Evolutionary conservation across 2,329 filamentous ascomycete species (phyloP), one percentile per base, ranked within the genome.

Genomic region (Xylariaceae sp.): DNA sequence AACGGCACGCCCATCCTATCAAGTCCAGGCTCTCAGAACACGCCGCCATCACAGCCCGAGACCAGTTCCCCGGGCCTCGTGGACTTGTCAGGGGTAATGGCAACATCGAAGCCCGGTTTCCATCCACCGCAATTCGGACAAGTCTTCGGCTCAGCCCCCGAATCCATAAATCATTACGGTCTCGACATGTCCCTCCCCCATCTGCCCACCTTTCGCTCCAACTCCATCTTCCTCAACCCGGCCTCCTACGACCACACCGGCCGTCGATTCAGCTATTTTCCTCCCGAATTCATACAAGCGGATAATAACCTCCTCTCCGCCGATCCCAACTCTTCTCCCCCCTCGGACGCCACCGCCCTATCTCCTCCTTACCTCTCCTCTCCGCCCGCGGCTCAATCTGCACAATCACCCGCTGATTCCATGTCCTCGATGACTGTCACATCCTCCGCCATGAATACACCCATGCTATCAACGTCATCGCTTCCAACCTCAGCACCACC

Each of bases 221-320:
- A 84, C 64, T 86, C 84, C 1, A 86, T 86, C 56, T 86, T 86
- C 68, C 73, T 78, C 60, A 81, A 80, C 54, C 82, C 83, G 4
- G 75, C 78, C 1, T 76, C 75, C 19, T 77, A 74, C 4, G 80
- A 83, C 56, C 72, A 72, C 6, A 75, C 72, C 41, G 81, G 82
- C 6, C 76, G 83, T 27, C 74, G 82, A 6, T 83, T 84, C 58
- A 85, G 82, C 12, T 83, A 85, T 61, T 85, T 85, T 60, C 81
- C 84, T 7, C 83, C 83, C 1, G 82, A 85, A 30, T 73, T 70
- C 52, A 70, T 66, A 7, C 70, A 73, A n/a, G 51, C 62, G 1
- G 64, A 62, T 19, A 64, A 62, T 19, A 70, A 71, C 26, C 71
- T 73, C 2, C 58, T 65, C 1, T 49, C 53, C 27, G 59, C 68